Evolutionary conservation across 83 land plant genomes (phyloP).

Genomic region (Diphasiastrum complanatum): DNA sequence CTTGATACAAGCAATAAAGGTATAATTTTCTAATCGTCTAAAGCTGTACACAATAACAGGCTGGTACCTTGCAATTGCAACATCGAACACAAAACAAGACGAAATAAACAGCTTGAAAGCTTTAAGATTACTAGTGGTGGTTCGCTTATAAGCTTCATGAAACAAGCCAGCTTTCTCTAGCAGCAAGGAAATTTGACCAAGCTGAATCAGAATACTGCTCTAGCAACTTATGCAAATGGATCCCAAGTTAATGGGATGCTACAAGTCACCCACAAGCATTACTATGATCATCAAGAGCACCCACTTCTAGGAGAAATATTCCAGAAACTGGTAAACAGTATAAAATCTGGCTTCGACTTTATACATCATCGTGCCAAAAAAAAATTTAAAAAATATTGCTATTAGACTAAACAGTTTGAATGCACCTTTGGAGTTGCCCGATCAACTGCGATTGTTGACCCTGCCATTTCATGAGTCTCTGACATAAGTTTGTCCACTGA

Average conservation of each 20-base stretch:
- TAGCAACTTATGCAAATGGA: too few species aligned
- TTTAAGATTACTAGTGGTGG: too few species aligned
- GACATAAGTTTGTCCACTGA: slow-evolving; percentile 86
- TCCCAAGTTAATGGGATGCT: too few species aligned
- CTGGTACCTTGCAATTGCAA: too few species aligned
- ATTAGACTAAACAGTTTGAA: neutral
- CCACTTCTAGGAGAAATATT: neutral
- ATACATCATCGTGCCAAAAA: neutral
- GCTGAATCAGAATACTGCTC: too few species aligned
- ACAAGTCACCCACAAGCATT: neutral
- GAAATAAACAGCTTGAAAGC: too few species aligned
- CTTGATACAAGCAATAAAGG: neutral
- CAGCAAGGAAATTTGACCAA: too few species aligned
- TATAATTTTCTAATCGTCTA: too few species aligned
- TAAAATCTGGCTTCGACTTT: slow-evolving; percentile 7
- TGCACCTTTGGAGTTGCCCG: slow-evolving; percentile 92
- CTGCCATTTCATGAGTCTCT: slow-evolving; percentile 85
- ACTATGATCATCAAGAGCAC: neutral
- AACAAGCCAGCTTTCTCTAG: too few species aligned
- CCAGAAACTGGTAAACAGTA: neutral
- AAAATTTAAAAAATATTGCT: neutral
- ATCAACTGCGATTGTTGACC: slow-evolving; percentile 86
- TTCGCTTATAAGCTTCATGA: too few species aligned
- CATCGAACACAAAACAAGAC: too few species aligned
- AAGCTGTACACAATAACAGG: slow-evolving; percentile 10